Base-by-base conservation (phyloP, 208 protist genomes). In the Zelonia costaricensis region DNA sequence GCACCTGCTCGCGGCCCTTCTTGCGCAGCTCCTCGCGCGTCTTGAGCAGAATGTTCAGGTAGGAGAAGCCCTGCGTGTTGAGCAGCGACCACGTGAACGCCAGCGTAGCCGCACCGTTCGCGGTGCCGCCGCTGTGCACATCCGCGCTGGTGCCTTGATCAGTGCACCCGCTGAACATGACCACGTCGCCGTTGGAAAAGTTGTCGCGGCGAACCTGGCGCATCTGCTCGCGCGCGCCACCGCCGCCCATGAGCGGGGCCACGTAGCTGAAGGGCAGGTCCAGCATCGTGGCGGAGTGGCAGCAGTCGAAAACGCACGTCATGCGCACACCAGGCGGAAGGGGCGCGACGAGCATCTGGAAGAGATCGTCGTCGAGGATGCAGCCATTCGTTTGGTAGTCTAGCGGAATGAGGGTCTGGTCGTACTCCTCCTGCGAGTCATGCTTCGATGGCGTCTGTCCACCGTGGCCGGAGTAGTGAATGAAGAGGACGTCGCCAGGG, bases 291-390 rank as follows among this genome's bases (percentile, higher is more conserved):
- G 89, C 92, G 3, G 86, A 94, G 74, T 98, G 95, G 59, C 95
- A 98, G 72, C 92, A 97, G 69, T 98, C 95, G 65, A 97, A 97
- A 42, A 97, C 82, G 30, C 80, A 84, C 13, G 93, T 97, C 85
- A 98, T 82, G 56, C 87, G 84, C 40, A 84, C 81, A 7, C 89
- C 92, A 0, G 69, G 30, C 13, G 92, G 93, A 5, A 97, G 80
- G 23, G 70, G 74, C 12, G 62, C 63, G 0, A 94, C 83, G 6
- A 97, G 66, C 33, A 92, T 70, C 13, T 84, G 59, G 71, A 95
- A 93, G 39, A 98, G 74, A 57, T 94, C 86, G 60, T 98, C 91
- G 61, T 98, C 93, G 20, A 94, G 54, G 53, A 97, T 95, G 47
- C 82, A 74, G 23, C 91, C 90, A 18, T 48, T 65, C 22, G 22